A percentile compares a stretch with the other conserved stretches of the same genome.
Conservation (phyloP, 176 grass and related monocot genomes). For the Raddia guianensis region DNA sequence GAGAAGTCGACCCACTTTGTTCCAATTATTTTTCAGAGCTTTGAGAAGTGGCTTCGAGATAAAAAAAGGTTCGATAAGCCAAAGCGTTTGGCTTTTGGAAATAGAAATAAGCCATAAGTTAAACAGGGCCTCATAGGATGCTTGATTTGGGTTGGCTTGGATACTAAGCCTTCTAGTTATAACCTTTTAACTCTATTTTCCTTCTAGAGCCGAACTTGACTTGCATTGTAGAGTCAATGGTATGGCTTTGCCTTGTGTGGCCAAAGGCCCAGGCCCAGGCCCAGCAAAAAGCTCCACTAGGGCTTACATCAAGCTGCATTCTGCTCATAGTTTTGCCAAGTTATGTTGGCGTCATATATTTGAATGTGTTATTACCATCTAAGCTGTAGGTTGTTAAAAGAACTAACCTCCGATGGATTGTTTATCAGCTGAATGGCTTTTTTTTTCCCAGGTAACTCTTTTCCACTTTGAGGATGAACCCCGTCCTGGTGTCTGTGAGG, state of each 20-base stretch:
- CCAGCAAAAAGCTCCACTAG: neutral
- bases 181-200: neutral
- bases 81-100: too few relatives aligned
- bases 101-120: too few relatives aligned
- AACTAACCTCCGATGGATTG: neutral
- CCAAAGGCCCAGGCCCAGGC: neutral
- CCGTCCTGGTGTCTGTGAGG: constrained; percentile 68
- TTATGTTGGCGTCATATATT: neutral
- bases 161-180: neutral
- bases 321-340: neutral
- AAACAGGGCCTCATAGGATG: neutral
- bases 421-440: neutral
- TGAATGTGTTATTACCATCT: constrained; percentile 18
- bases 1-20: too few relatives aligned
- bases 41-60: too few relatives aligned
- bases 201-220: neutral
- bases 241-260: neutral
- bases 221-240: constrained; percentile 8
- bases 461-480: constrained; percentile 99
- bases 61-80: too few relatives aligned
- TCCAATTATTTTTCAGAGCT: too few relatives aligned
- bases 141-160: constrained; percentile 20
- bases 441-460: constrained; percentile 66
- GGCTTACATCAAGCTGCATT: neutral
- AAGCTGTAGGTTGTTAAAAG: neutral